Evolutionary conservation across 2,329 filamentous ascomycete species (phyloP), one percentile per base, ranked within the genome.

Genomic region (Penicillium brevicompactum): DNA sequence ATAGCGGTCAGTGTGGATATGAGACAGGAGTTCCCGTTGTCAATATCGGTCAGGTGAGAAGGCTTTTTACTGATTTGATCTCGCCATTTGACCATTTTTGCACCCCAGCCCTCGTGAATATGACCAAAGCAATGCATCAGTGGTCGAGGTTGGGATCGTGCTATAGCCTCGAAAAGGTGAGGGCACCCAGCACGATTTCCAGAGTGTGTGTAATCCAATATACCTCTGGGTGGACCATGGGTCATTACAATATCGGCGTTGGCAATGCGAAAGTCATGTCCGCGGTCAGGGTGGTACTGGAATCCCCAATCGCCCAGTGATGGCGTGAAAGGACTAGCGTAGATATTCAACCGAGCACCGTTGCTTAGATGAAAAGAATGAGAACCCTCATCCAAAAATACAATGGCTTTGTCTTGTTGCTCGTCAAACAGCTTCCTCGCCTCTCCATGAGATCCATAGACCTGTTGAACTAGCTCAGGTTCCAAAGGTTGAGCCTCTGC

Each of bases 51-150:
- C 21, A 82, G 75, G 62, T 83, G 76, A 0, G 76, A 77, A 3
- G 77, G 75, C 13, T 38, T 58, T 31, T 70, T 61, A n/a, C 53
- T 62, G 8, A 59, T 21, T 11, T 67, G 56, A 4, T 65, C 32
- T 2, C 76, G 70, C 86, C 85, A 88, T 1, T 72, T 70, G 0
- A 84, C 77, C 2, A 83, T 56, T 49, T 79, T 80, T 0, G 76
- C 79, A 2, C 85, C 86, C 82, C 84, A 87, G 0, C 75, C 78
- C 60, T 84, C 81, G 62, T 75, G 70, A 13, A 76, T 75, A 46
- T 76, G 74, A 14, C 74, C 73, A 55, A 77, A 77, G 51, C 72
- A 77, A 56, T 76, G 75, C 53, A 76, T 55, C 0, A 60, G 67
- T 6, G 73, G 34, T 37, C 34, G 34, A n/a, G 13, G 73, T 46